Evolutionary conservation across 768 basidiomycete species (phyloP).

Genomic region (Epithele typhae): DNA sequence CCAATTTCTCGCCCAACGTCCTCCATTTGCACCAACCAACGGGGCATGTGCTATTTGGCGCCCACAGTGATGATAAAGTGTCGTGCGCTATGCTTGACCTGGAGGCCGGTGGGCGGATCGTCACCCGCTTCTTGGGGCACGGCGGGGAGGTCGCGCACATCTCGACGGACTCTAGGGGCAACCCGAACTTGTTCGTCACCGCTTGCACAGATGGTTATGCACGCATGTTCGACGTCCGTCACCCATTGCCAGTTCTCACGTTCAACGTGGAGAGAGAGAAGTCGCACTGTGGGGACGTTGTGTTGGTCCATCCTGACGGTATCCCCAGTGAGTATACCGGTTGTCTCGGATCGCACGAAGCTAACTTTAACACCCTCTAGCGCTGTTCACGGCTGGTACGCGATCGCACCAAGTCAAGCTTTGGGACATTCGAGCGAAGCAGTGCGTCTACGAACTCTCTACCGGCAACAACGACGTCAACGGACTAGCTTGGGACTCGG

Average conservation of each 20-base stretch:
- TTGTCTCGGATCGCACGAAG: background rate
- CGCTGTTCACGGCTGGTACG: constrained; percentile 27
- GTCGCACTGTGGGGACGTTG: constrained; percentile 17
- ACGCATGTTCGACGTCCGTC: constrained; percentile 35
- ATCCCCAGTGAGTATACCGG: constrained; percentile 28
- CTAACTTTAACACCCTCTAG: constrained; percentile 4
- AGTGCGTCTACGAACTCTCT: constrained; percentile 34
- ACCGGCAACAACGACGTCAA: constrained; percentile 40
- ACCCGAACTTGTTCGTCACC: constrained; percentile 34
- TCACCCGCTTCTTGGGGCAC: constrained; percentile 33
- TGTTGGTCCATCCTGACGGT: constrained; percentile 33
- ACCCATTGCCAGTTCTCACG: constrained; percentile 32
- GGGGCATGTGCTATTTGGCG: constrained; percentile 23
- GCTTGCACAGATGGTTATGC: constrained; percentile 33
- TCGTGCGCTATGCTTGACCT: constrained; percentile 26
- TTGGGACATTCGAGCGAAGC: constrained; percentile 36
- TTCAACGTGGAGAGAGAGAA: constrained; percentile 19
- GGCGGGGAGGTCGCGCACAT: constrained; percentile 29
- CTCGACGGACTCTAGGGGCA: constrained; percentile 31
- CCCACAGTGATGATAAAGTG: background rate
- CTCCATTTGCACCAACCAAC: constrained; percentile 27
- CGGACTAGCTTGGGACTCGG: constrained; percentile 29
- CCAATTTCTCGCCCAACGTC: background rate
- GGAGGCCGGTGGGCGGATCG: constrained; percentile 28
- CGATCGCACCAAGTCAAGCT: constrained; percentile 30